These are phyloP conservation scores for Magnolia kwangsiensis DNA, from an alignment of 164 flowering plant genomes.

Conservation along the genomic window DNA sequence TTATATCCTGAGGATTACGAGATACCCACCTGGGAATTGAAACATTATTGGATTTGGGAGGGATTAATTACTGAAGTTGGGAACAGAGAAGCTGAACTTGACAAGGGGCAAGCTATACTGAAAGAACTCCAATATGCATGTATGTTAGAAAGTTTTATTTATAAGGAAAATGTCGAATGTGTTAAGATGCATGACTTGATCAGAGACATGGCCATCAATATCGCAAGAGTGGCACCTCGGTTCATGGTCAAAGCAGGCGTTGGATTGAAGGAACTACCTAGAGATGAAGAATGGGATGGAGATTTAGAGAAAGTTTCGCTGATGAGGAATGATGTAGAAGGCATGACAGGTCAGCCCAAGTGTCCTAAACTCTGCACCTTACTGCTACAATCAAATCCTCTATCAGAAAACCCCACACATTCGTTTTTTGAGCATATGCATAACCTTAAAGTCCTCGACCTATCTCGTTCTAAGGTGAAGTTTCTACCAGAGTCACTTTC, in stretches of 20 bases:
- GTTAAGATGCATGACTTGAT: slow-evolving; percentile 40
- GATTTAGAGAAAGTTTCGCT: slow-evolving; percentile 20
- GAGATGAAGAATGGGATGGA: slow-evolving; percentile 6
- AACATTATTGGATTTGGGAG: slow-evolving; percentile 15
- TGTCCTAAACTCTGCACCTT: slow-evolving; percentile 23
- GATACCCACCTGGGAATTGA: slow-evolving; percentile 11
- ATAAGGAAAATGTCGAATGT: not conserved
- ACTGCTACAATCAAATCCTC: slow-evolving; percentile 11
- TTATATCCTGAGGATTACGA: slow-evolving; percentile 15
- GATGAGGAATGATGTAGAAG: slow-evolving; percentile 11
- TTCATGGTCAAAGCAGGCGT: slow-evolving; percentile 21
- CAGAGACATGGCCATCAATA: slow-evolving; percentile 28
- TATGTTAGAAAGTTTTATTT: slow-evolving; percentile 12
- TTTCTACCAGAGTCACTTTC: slow-evolving; percentile 24
- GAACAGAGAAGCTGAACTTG: slow-evolving; percentile 10
- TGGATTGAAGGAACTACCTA: slow-evolving; percentile 9
- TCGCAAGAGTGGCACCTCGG: not conserved
- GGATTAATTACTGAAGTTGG: slow-evolving; percentile 19
- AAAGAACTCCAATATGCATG: slow-evolving; percentile 16
- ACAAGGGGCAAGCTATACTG: slow-evolving; percentile 23
- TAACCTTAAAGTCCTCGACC: slow-evolving; percentile 21
- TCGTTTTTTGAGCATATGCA: slow-evolving; percentile 24
- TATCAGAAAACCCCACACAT: not conserved
- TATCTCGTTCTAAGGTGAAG: slow-evolving; percentile 17
- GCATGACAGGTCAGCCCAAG: slow-evolving; percentile 6